phyloP scores from a whole-genome alignment of 257 asterid species.

The Solanum chilense region DNA sequence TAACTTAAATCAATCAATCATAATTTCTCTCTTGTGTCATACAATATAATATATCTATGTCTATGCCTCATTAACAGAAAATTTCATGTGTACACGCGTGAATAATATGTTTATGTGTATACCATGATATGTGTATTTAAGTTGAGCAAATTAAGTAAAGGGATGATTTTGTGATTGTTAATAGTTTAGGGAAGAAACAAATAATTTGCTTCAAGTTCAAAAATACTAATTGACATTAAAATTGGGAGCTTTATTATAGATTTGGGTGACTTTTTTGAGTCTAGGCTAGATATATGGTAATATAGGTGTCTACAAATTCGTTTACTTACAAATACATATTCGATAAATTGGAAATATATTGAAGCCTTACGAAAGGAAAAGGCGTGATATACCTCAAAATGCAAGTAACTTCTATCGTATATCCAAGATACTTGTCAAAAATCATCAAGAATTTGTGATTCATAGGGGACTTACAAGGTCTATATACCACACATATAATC shows the following conservation, averaged over 20 bases:
- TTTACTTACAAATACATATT: neutral
- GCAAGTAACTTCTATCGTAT: neutral
- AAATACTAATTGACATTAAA: neutral
- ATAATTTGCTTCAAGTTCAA: neutral
- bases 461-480: neutral
- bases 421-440: neutral
- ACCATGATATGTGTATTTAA: neutral
- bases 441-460: neutral
- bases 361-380: neutral
- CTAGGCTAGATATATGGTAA: neutral
- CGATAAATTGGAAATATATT: neutral
- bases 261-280: neutral
- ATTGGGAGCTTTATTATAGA: neutral
- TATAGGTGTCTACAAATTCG: neutral
- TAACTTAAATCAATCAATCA: slow-evolving; percentile 80
- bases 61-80: neutral
- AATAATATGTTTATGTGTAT: neutral
- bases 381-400: neutral
- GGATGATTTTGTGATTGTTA: neutral
- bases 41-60: neutral
- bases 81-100: neutral
- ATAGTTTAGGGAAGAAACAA: too few relatives aligned
- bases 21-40: slow-evolving; percentile 16
- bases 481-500: neutral
- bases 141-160: neutral